These are phyloP conservation scores for Rhizopogon vulgaris DNA, from an alignment of 768 basidiomycete species.

Conservation along the genomic window DNA sequence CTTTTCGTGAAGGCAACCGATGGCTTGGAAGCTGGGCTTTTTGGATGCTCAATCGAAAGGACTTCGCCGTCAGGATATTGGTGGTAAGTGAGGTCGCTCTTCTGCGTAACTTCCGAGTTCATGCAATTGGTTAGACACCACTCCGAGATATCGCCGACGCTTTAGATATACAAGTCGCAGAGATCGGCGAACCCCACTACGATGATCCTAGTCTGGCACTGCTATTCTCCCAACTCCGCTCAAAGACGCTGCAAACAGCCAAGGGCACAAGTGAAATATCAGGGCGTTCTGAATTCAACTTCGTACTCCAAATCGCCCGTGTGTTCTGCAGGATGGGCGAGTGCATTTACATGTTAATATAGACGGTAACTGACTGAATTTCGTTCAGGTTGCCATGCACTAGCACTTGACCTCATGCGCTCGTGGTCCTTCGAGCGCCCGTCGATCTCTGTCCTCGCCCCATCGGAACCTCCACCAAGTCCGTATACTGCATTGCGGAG, in stretches of 20 bases:
- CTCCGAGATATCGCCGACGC: conserved; percentile 63
- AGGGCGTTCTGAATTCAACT: conserved; percentile 85
- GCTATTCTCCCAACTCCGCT: conserved; percentile 83
- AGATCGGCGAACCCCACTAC: conserved; percentile 81
- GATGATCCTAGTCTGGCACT: conserved; percentile 93
- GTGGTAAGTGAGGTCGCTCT: conserved; percentile 47
- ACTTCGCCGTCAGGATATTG: conserved; percentile 85
- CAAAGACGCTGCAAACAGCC: conserved; percentile 87
- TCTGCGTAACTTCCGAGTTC: neutral
- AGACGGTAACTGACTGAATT: conserved; percentile 2
- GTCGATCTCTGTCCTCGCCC: conserved; percentile 30
- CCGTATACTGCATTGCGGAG: conserved; percentile 36
- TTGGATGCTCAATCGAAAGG: conserved; percentile 85
- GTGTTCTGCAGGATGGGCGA: conserved; percentile 93
- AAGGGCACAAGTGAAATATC: conserved; percentile 91
- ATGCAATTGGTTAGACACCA: conserved; percentile 48
- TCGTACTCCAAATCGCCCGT: conserved; percentile 89
- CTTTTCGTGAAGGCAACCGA: conserved; percentile 83
- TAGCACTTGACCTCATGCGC: conserved; percentile 86
- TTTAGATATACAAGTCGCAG: conserved; percentile 45
- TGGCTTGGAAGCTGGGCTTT: conserved; percentile 97
- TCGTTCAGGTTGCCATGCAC: conserved; percentile 74
- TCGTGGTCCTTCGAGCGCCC: conserved; percentile 92
- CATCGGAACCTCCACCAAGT: conserved; percentile 29
- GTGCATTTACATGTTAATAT: conserved; percentile 16